phyloP scores from a whole-genome alignment of 805 yeast species.

The Saccharomycopsis sp. region DNA sequence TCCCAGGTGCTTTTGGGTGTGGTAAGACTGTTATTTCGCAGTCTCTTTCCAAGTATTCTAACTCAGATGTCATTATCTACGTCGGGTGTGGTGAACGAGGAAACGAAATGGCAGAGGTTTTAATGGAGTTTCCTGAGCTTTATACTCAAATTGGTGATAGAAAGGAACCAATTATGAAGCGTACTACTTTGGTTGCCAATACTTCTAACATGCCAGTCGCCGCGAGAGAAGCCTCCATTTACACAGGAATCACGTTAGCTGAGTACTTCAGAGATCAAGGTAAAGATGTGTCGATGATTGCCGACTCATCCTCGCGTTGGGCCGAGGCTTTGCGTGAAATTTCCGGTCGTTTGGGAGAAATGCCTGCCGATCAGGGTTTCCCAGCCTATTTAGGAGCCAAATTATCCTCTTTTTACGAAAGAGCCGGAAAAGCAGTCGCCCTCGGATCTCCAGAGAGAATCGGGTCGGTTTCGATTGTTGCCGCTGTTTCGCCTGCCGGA shows the following conservation, averaged over 20 bases:
- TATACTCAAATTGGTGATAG: slow-evolving; percentile 86
- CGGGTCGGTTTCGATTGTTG: slow-evolving; percentile 99
- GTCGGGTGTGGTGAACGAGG: slow-evolving; percentile 95
- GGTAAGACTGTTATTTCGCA: slow-evolving; percentile 99
- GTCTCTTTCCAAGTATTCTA: slow-evolving; percentile 92
- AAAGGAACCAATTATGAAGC: slow-evolving; percentile 98
- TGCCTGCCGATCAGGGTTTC: slow-evolving; percentile 99
- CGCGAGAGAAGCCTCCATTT: slow-evolving; percentile 98
- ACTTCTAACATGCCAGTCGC: slow-evolving; percentile 99
- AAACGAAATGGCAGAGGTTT: slow-evolving; percentile 98
- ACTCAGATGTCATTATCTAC: slow-evolving; percentile 93
- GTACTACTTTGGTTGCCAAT: slow-evolving; percentile 97
- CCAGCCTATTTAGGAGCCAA: slow-evolving; percentile 99
- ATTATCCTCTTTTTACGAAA: slow-evolving; percentile 96
- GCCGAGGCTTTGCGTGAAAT: slow-evolving; percentile 99
- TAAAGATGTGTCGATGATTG: slow-evolving; percentile 98
- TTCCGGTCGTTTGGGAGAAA: slow-evolving; percentile 99
- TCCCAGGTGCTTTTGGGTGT: slow-evolving; percentile 99
- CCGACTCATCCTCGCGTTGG: slow-evolving; percentile 99
- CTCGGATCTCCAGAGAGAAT: slow-evolving; percentile 94
- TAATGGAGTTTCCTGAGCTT: slow-evolving; percentile 99
- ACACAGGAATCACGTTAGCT: slow-evolving; percentile 97
- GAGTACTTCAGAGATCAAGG: slow-evolving; percentile 99
- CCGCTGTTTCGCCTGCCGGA: slow-evolving; percentile 99
- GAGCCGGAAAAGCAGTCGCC: slow-evolving; percentile 96